Evolutionary conservation across 192 early-diverging fungal species (phyloP).

Genomic region (Ambispora gerdemannii): DNA sequence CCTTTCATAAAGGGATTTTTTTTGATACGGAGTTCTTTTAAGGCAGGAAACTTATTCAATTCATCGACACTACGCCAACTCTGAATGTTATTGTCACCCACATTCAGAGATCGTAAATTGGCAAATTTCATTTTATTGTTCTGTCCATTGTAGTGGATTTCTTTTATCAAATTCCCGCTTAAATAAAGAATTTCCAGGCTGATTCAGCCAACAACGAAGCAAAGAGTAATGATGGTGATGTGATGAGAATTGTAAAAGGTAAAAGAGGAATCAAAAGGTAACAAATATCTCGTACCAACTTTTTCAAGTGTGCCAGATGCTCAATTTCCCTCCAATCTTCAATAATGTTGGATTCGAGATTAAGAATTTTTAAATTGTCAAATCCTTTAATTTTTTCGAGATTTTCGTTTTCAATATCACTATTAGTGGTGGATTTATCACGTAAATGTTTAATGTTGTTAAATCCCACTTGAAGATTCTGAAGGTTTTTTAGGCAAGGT

Average conservation of each 20-base stretch:
- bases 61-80: slow-evolving; percentile 46
- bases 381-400: slow-evolving; percentile 36
- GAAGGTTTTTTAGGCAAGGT: slow-evolving; percentile 41
- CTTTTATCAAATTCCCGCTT: slow-evolving; percentile 34
- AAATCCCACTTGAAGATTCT: slow-evolving; percentile 51
- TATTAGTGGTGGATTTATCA: neutral
- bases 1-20: slow-evolving; percentile 45
- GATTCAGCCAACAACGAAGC: no score
- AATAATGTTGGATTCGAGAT: slow-evolving; percentile 50
- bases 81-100: slow-evolving; percentile 46
- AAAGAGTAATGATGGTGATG: no score
- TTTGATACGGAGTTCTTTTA: slow-evolving; percentile 43
- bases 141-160: slow-evolving; percentile 8
- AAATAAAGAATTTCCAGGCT: slow-evolving; percentile 42
- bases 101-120: slow-evolving; percentile 42
- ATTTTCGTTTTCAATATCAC: neutral
- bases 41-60: slow-evolving; percentile 37
- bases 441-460: slow-evolving; percentile 40
- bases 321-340: slow-evolving; percentile 44
- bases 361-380: slow-evolving; percentile 45
- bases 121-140: slow-evolving; percentile 8
- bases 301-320: slow-evolving; percentile 40
- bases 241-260: neutral
- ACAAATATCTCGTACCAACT: slow-evolving; percentile 30
- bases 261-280: neutral